phyloP scores from a whole-genome alignment of 1,139 yeast genomes.

The Torulaspora pretoriensis region DNA sequence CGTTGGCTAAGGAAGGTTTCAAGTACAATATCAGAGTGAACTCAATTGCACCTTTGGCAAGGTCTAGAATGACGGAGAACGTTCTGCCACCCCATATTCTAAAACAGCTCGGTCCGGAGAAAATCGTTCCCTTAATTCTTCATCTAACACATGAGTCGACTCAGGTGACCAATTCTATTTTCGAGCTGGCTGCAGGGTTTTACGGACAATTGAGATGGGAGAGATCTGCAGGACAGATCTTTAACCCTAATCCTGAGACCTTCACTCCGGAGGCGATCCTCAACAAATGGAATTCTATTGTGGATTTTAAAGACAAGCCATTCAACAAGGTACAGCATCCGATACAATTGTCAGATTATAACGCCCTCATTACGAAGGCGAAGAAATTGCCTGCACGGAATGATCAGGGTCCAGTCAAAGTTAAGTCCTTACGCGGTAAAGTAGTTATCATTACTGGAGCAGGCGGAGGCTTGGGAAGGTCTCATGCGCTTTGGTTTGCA shows the following conservation, averaged over 20 bases:
- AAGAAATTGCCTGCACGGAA: constrained; percentile 45
- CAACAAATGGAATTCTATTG: constrained; percentile 59
- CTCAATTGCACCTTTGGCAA: constrained; percentile 90
- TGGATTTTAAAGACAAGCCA: constrained; percentile 57
- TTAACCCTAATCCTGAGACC: constrained; percentile 64
- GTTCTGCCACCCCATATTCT: constrained; percentile 82
- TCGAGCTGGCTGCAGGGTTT: constrained; percentile 93
- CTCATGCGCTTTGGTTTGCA: constrained; percentile 81
- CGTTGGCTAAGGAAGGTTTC: constrained; percentile 90
- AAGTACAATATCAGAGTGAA: constrained; percentile 81
- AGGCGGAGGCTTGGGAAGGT: constrained; percentile 91
- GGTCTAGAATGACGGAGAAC: constrained; percentile 92
- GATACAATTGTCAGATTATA: constrained; percentile 54
- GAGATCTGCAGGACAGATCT: constrained; percentile 78
- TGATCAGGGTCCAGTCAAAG: constrained; percentile 49
- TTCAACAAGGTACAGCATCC: constrained; percentile 64
- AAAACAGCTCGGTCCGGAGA: constrained; percentile 77
- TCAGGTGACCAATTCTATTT: constrained; percentile 64
- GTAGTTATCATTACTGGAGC: constrained; percentile 95
- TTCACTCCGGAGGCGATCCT: constrained; percentile 86
- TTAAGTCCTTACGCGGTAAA: constrained; percentile 64
- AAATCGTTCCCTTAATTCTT: constrained; percentile 84
- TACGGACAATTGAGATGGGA: constrained; percentile 94
- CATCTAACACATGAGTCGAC: constrained; percentile 66
- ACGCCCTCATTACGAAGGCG: constrained; percentile 51